Percentiles rank a stretch among this genome's conserved stretches.
These are phyloP conservation scores for Aquilaria malaccensis DNA, from an alignment of 345 rosid species.

Conservation along the genomic window DNA sequence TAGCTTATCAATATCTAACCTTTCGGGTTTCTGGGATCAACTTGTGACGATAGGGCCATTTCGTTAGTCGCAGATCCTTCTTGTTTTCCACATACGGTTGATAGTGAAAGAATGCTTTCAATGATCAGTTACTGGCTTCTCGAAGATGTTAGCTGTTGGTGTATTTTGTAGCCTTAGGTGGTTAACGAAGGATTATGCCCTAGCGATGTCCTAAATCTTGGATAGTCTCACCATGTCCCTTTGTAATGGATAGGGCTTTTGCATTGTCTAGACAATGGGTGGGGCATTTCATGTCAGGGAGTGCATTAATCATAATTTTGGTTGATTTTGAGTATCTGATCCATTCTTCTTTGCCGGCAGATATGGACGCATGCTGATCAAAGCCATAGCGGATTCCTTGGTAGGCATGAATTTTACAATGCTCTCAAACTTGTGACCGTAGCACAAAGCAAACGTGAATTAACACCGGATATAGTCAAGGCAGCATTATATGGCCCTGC, in stretches of 20 bases:
- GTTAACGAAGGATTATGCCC: no score
- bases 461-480: conserved; percentile 91
- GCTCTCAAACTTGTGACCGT: conserved; percentile 96
- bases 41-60: no score
- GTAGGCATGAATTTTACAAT: conserved; percentile 74
- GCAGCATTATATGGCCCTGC: conserved; percentile 92
- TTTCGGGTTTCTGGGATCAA: no score
- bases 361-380: conserved; percentile 90
- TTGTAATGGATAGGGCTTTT: no score
- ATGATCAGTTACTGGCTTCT: no score
- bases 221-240: neutral
- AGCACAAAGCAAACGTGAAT: conserved; percentile 89
- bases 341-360: conserved; percentile 33
- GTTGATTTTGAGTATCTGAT: conserved; percentile 1
- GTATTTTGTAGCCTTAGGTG: no score
- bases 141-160: no score
- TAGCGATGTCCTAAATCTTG: neutral
- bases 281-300: neutral
- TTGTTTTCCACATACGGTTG: no score
- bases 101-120: no score
- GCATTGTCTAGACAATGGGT: neutral
- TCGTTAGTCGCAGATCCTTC: no score
- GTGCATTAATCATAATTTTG: no score
- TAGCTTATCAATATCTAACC: no score
- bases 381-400: conserved; percentile 68